Conservation (phyloP, 257 asterid genomes). For the Nemophila menziesii region DNA sequence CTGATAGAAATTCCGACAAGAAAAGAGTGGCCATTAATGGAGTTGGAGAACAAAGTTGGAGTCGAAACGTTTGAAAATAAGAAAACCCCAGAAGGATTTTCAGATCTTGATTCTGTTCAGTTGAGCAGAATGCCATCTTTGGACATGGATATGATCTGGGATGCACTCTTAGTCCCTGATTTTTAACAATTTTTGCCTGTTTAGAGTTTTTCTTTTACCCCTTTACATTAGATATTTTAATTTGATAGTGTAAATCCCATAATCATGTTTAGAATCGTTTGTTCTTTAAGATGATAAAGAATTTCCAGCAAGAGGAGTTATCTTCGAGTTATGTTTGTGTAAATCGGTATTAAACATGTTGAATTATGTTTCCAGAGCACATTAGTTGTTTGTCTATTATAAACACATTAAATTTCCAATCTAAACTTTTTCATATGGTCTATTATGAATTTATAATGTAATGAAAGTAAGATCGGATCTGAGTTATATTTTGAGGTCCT, state of each 20-base stretch:
- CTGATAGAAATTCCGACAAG: background rate
- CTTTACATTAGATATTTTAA: too few species aligned
- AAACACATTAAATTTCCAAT: background rate
- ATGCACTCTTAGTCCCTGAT: slow-evolving; percentile 40
- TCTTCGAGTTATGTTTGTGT: background rate
- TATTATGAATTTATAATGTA: too few species aligned
- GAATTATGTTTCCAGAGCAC: background rate
- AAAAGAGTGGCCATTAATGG: slow-evolving; percentile 12
- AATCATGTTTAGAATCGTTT: too few species aligned
- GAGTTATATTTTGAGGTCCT: too few species aligned
- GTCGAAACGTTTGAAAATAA: slow-evolving; percentile 9
- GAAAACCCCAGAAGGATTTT: slow-evolving; percentile 13
- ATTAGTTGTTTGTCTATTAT: background rate
- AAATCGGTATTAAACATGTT: background rate
- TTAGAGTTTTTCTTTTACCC: too few species aligned
- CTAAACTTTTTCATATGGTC: too few species aligned
- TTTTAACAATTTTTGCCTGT: slow-evolving; percentile 13
- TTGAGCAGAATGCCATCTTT: slow-evolving; percentile 43
- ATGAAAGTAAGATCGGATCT: too few species aligned
- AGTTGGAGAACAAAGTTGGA: slow-evolving; percentile 10
- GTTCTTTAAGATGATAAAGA: too few species aligned
- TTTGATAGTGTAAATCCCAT: too few species aligned
- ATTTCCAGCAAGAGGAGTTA: background rate
- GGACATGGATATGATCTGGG: slow-evolving; percentile 58
- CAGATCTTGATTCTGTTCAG: slow-evolving; percentile 28